Base-by-base conservation (phyloP, 2,329 filamentous ascomycete species). In the Hymenoscyphus occultus region DNA sequence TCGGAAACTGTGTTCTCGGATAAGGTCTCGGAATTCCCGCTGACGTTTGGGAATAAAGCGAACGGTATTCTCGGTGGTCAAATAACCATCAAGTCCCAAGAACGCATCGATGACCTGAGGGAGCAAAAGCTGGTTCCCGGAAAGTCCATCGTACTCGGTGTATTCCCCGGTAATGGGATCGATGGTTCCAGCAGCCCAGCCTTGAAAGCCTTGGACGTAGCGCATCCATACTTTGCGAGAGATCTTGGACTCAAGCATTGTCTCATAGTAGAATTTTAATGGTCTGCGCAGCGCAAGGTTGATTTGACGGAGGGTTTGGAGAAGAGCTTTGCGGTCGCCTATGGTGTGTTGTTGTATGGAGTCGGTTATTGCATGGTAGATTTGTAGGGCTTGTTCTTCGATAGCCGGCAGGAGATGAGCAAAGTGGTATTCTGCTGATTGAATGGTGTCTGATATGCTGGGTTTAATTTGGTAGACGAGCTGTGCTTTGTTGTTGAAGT, bases 31-130 rank as follows among this genome's bases (percentile, higher is more conserved):
- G 7, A 56, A 56, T 56, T 3, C 13, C 28, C 12, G 54, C 31
- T 56, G 54, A 2, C 5, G 4, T 4, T 31, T n/a, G 14, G 54
- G 54, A 9, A 56, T 56, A 6, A 28, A 31, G 2, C 54, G 56
- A 42, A 31, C 66, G 61, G 10, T 64, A 2, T 71, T 68, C 28
- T 69, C 62, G 16, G 66, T 62, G 2, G 63, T 59, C 45, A 78
- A 68, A 61, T 78, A 79, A 12, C 60, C 65, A 7, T 73, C 72
- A 22, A 77, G 48, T 1, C 75, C 76, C 12, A 78, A 65, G 62
- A 78, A 77, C 1, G 75, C 76, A 65, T 79, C 77, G 6, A 79
- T 39, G 1, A 71, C 73, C 61, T 76, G 73, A 58, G 78, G 77
- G 16, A 78, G 58, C 12, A 77, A 65, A 1, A 76, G 61, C 54